Conservation (phyloP, 139 green algal species). For the Asterochloris sp. region DNA sequence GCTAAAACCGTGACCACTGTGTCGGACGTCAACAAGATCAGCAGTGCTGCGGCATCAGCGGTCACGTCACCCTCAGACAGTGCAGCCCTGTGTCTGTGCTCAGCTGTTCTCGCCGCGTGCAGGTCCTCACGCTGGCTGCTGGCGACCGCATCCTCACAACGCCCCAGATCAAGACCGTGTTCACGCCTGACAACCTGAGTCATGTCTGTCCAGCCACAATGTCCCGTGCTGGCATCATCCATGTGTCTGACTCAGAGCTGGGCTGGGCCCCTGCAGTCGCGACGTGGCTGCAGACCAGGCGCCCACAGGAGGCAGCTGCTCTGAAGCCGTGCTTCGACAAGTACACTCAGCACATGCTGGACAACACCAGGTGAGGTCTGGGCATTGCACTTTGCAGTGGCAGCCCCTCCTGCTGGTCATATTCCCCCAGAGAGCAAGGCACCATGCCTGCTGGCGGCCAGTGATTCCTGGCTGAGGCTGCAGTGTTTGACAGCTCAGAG, state of each 20-base stretch:
- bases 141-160: slow-evolving; percentile 95
- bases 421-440: too few relatives aligned
- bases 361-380: slow-evolving; percentile 45
- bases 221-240: slow-evolving; percentile 92
- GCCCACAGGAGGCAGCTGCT: slow-evolving; percentile 43
- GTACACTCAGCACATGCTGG: slow-evolving; percentile 74
- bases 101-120: background rate
- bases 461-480: too few relatives aligned
- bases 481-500: too few relatives aligned
- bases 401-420: too few relatives aligned
- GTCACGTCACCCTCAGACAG: too few relatives aligned
- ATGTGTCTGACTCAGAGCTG: slow-evolving; percentile 86
- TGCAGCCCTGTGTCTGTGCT: too few relatives aligned
- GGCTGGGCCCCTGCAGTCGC: slow-evolving; percentile 83
- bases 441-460: too few relatives aligned
- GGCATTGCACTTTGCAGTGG: too few relatives aligned
- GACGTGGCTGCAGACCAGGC: slow-evolving; percentile 72
- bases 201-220: slow-evolving; percentile 95
- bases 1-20: slow-evolving; percentile 98
- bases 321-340: slow-evolving; percentile 79
- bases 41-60: too few relatives aligned
- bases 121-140: slow-evolving; percentile 93
- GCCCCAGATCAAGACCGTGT: slow-evolving; percentile 86
- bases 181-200: slow-evolving; percentile 92
- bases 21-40: slow-evolving; percentile 90